Evolutionary conservation across 768 basidiomycete genomes (phyloP), one percentile per base, ranked within the genome.

Genomic region (Dioszegia crocea): DNA sequence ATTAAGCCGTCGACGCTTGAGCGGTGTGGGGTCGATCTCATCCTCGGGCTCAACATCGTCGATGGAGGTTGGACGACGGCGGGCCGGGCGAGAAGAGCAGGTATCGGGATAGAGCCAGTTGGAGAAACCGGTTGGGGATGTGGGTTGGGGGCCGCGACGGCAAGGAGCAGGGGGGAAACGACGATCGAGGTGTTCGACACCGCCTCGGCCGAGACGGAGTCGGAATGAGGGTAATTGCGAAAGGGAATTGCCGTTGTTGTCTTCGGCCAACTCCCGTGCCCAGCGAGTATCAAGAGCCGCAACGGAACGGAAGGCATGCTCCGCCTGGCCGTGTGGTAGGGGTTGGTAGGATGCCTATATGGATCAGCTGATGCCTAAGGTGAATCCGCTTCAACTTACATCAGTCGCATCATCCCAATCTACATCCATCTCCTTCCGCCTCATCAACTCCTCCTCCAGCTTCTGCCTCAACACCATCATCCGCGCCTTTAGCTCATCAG

Each of bases 331-430:
- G 0, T 81, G 75, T 0, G 83, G 82, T 0, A 81, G 80, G 4
- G 84, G 80, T 70, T 91, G 88, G 70, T 87, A 92, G 1, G 87
- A 81, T 61, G 83, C 83, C 87, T 89, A 62, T 3, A 49, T n/a
- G 23, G 9, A n/a, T 44, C 27, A 60, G 45, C 38, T 16, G 5
- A 27, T 39, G 4, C 36, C 14, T 6, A 16, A 16, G 3, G 23
- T 19, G 38, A 9, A 9, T 43, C 33, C 8, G 16, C 11, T 24
- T 23, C 10, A 17, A 76, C 83, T 72, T 71, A 90, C 88, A 77
- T 96, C 92, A 63, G 89, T 82, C 52, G 82, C 80, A 70, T 97
- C 92, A 65, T 94, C 92, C 86, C 90, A 94, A 49, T 84, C 82
- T 48, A 85, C 82, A 67, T 92, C 88, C 47, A 81, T 76, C 48